Evolutionary conservation across 2,329 filamentous ascomycete genomes (phyloP).

Genomic region (Domatiomyces globalis): DNA sequence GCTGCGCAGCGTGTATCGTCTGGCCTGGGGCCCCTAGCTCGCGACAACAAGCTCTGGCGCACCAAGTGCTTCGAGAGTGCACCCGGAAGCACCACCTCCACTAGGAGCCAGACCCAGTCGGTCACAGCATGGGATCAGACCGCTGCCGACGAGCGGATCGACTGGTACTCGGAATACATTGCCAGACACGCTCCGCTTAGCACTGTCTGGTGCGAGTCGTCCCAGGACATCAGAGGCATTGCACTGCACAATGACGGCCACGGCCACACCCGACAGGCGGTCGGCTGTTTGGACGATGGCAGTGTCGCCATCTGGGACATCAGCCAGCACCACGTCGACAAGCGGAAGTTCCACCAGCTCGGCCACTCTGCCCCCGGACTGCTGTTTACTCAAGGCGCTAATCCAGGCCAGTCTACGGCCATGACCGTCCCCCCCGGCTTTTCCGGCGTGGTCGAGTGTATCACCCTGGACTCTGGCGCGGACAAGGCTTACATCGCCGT

Average conservation of each 20-base stretch:
- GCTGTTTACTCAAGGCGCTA: conserved; percentile 36
- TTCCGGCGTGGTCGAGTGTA: conserved; percentile 56
- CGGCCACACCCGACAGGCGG: conserved; percentile 18
- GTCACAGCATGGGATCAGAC: conserved; percentile 73
- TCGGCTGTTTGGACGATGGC: conserved; percentile 63
- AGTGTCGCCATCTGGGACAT: conserved; percentile 80
- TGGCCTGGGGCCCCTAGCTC: conserved; percentile 50
- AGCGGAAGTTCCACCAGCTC: conserved; percentile 47
- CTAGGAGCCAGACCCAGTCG: conserved; percentile 20
- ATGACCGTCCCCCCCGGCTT: conserved; percentile 16
- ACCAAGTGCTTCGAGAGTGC: conserved; percentile 59
- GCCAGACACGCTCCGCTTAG: conserved; percentile 62
- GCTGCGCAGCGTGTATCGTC: conserved; percentile 56
- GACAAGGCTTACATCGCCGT: conserved; percentile 68
- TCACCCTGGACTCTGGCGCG: conserved; percentile 57
- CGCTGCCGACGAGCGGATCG: conserved; percentile 54
- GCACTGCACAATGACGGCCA: conserved; percentile 26
- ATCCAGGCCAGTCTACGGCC: conserved; percentile 29
- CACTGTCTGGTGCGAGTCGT: conserved; percentile 62
- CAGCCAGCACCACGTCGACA: conserved; percentile 34
- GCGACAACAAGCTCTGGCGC: conserved; percentile 67
- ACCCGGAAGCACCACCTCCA: conserved; percentile 39
- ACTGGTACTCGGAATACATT: conserved; percentile 84
- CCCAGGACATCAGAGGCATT: conserved; percentile 25
- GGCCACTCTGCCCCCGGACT: conserved; percentile 52